Percentiles rank a stretch among this genome's conserved stretches.
Conservation (phyloP, 2,329 filamentous ascomycete species). For the Karstenula rhodostoma region DNA sequence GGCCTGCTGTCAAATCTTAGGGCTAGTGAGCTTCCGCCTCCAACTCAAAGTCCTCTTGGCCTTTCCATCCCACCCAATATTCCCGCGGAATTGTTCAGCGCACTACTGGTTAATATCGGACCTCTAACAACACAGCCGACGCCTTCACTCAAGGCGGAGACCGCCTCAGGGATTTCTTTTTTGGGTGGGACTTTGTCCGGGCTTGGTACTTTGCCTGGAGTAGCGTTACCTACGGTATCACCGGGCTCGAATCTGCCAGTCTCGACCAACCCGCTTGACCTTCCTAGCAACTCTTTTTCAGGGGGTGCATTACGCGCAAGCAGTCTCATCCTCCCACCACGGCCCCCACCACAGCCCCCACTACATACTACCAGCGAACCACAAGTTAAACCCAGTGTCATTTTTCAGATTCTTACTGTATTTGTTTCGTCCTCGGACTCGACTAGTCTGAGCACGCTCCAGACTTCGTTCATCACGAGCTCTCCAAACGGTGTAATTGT, state of each 20-base stretch:
- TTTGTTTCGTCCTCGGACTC: too few relatives aligned
- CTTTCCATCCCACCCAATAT: not conserved
- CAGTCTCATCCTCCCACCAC: not conserved
- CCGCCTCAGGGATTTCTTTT: not conserved
- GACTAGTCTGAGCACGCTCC: not conserved
- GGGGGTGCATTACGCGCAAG: not conserved
- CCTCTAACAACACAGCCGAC: not conserved
- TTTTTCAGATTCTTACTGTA: not conserved
- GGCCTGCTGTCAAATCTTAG: conserved; percentile 2
- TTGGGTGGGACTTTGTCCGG: conserved; percentile 1
- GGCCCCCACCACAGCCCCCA: not conserved
- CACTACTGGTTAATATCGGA: not conserved
- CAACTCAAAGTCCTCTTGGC: not conserved
- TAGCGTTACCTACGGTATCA: not conserved
- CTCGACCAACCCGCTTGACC: not conserved
- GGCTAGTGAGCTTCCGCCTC: not conserved
- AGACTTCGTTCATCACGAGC: not conserved
- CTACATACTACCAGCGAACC: not conserved
- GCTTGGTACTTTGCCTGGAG: conserved; percentile 7
- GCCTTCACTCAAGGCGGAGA: not conserved
- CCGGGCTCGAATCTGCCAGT: not conserved
- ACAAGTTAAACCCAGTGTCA: not conserved
- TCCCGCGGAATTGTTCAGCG: not conserved
- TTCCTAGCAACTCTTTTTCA: not conserved
- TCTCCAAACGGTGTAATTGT: too few relatives aligned